Evolutionary conservation across 257 asterid genomes (phyloP).

Genomic region (Gynochthodes officinalis): DNA sequence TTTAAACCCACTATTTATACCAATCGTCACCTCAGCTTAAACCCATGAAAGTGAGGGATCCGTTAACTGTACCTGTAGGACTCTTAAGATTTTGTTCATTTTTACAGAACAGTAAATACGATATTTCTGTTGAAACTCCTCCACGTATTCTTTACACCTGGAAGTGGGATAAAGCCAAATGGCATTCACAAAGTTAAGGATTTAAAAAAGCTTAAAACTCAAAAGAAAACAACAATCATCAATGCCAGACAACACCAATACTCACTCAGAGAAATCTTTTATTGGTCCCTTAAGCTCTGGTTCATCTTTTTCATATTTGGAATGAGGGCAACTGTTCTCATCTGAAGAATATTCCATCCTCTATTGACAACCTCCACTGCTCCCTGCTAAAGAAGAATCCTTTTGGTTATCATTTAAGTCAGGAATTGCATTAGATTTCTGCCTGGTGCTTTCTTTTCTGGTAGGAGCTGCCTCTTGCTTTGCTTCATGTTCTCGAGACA

Average conservation of each 20-base stretch:
- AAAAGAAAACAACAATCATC: constrained; percentile 5
- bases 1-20: too few species aligned
- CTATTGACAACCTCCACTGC: constrained; percentile 46
- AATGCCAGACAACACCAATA: constrained; percentile 15
- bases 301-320: constrained; percentile 80
- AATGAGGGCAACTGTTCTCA: constrained; percentile 53
- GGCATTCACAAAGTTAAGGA: constrained; percentile 20
- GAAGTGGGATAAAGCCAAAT: constrained; percentile 11
- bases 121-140: constrained; percentile 84
- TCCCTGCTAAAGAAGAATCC: constrained; percentile 53
- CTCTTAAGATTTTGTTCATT: constrained; percentile 64
- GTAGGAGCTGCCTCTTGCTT: constrained; percentile 37
- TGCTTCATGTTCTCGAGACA: constrained; percentile 47
- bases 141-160: constrained; percentile 79
- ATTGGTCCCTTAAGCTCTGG: constrained; percentile 85
- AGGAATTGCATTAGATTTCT: constrained; percentile 43
- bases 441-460: constrained; percentile 55
- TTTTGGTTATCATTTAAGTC: constrained; percentile 49
- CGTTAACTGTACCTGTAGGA: constrained; percentile 60
- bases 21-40: constrained; percentile 11
- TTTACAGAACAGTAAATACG: constrained; percentile 60
- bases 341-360: constrained; percentile 63
- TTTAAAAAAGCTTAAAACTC: constrained; percentile 15
- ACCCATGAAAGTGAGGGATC: constrained; percentile 14
- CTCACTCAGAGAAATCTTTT: constrained; percentile 75